Conservation (phyloP, 129 eudicot species). For the Flaveria robusta region DNA sequence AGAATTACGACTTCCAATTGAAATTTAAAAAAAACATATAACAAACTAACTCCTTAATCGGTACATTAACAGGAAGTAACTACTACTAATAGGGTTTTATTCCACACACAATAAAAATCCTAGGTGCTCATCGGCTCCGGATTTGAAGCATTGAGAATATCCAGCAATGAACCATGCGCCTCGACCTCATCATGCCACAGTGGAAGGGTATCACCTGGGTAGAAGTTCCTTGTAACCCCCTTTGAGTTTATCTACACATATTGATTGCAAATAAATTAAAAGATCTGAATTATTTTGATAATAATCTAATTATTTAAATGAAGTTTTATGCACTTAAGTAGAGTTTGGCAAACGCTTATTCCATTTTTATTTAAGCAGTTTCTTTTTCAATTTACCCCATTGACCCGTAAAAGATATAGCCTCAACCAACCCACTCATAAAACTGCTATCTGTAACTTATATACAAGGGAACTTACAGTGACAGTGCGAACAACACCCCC, state of each 20-base stretch:
- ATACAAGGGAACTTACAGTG: constrained; percentile 49
- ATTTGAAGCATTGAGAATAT: constrained; percentile 45
- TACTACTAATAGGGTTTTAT: neutral
- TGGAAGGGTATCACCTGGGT: constrained; percentile 76
- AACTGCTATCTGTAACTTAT: neutral
- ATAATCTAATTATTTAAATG: neutral
- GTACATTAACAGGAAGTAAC: constrained; percentile 5
- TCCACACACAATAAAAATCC: neutral
- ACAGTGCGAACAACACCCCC: constrained; percentile 97
- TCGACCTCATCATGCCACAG: constrained; percentile 90
- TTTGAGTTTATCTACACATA: constrained; percentile 62
- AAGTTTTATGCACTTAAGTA: neutral
- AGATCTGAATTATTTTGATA: no score
- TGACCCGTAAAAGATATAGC: neutral
- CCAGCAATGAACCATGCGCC: constrained; percentile 69
- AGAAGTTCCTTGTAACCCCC: constrained; percentile 74
- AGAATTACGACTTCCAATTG: neutral
- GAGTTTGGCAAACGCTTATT: neutral
- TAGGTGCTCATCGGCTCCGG: constrained; percentile 64
- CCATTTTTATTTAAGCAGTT: neutral
- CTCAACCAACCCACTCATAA: neutral
- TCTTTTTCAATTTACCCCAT: neutral
- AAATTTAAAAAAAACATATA: neutral
- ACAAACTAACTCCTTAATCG: constrained; percentile 9
- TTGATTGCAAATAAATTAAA: neutral